Base-by-base conservation (phyloP, 768 basidiomycete genomes). In the Hygrophoropsis aurantiaca region DNA sequence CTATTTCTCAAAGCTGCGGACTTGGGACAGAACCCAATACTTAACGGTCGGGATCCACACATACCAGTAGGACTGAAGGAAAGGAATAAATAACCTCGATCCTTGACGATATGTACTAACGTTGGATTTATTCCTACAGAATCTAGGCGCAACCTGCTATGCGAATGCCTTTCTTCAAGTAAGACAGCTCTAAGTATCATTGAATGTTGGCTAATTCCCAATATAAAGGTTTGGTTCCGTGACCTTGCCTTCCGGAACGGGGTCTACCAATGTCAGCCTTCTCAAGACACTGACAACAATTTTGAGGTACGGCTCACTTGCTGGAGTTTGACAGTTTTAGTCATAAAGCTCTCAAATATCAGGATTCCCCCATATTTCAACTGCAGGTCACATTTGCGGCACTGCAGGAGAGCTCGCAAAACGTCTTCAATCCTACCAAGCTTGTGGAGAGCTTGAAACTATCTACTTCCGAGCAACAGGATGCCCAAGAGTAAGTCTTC, bases 131-230 rank as follows among this genome's bases (percentile, higher is more conserved):
- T 51, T 25, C 25, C 16, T 15, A 32, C 58, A 94, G 92, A 97
- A 98, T 63, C 80, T 98, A 16, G 95, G 95, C 4, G 94, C 94
- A 15, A 97, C 95, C 3, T 98, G 95, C 62, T 98, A 97, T 56
- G 94, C 91, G 50, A 97, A 97, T 64, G 92, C 92, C 16, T 97
- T 89, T 52, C 75, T 98, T 37, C 94, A 98, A 71, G 91, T 87
- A 56, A 30, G 60, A 58, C 26, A 23, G 30, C 24, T 37, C 18
- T 26, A 26, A 26, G n/a, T n/a, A 16, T 27, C n/a, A 24, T 49
- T 39, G 20, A n/a, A 13, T 15, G 10, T 6, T 15, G 40, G 39
- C 40, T n/a, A 49, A 41, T 44, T 53, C 32, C n/a, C 55, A 39
- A 24, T 18, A 32, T 11, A 41, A 46, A 94, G 90, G 87, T 95